Evolutionary conservation across 768 basidiomycete genomes (phyloP), one percentile per base, ranked within the genome.

Genomic region (Pisolithus albus): DNA sequence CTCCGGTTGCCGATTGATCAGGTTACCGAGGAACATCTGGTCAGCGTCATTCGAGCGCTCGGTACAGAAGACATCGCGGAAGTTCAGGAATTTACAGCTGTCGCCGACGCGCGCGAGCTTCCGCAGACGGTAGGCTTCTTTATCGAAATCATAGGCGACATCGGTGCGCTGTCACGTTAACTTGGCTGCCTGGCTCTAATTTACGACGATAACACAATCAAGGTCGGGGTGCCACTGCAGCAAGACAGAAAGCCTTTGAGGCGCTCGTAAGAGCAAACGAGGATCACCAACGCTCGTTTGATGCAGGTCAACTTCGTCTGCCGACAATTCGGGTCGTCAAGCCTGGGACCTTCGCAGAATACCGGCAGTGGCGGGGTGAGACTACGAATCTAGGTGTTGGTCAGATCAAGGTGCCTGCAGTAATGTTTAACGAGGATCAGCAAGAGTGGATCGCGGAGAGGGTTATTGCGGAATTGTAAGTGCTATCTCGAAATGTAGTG

Each of bases 381-480:
- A 30, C 18, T 7, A 43, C 52, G 44, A 47, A 46, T 16, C 39
- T 46, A 18, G 50, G 54, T 21, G 18, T 54, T 2, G 51, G 51
- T 4, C 60, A 59, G 51, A 28, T 57, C 30, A 62, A 59, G 43
- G 52, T 56, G 5, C 56, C 56, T 1, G 53, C 51, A 11, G 54
- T 61, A 21, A 18, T 61, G 37, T 28, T n/a, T 0, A 36, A 50
- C 11, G 4, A 42, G 46, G 16, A 30, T 46, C 16, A 30, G 8
- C 41, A 32, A 5, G 54, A 54, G 9, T 56, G 57, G 57, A 41
- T 61, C 2, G 28, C 36, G 16, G 39, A 47, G 11, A 54, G 47
- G 42, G 59, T 54, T 3, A 26, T 37, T 10, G 10, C 8, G 1
- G 30, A 30, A 30, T 30, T 30, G 30, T 30, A 30, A 10, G 30